phyloP scores from a whole-genome alignment of 2,329 filamentous ascomycete genomes.

The Paecilomyces variotii region DNA sequence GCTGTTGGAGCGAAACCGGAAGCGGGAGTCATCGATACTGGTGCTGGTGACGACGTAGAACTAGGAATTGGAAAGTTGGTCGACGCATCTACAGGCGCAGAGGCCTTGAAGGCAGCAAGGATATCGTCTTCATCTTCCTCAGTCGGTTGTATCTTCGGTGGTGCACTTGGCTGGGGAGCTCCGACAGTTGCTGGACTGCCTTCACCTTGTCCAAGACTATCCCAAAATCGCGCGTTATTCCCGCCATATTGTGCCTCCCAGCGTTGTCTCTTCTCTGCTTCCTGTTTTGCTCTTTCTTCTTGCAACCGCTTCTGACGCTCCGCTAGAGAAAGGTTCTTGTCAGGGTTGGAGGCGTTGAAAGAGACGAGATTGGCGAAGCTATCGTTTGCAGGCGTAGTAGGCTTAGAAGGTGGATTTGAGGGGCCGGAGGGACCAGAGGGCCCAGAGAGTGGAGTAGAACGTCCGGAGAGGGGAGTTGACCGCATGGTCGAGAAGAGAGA shows the following conservation, averaged over 20 bases:
- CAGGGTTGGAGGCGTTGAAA: constrained; percentile 40
- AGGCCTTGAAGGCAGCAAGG: constrained; percentile 53
- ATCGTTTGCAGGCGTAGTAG: constrained; percentile 36
- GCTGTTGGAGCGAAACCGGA: constrained; percentile 7
- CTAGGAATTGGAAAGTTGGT: constrained; percentile 49
- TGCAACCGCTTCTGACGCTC: constrained; percentile 62
- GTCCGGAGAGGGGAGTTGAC: constrained; percentile 32
- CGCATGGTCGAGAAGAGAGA: constrained; percentile 28
- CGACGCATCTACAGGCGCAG: constrained; percentile 51
- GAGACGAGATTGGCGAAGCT: constrained; percentile 60
- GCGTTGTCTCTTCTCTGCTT: constrained; percentile 63
- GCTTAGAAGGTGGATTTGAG: constrained; percentile 31
- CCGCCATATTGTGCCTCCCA: constrained; percentile 70
- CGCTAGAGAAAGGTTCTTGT: constrained; percentile 61
- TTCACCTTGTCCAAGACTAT: constrained; percentile 55
- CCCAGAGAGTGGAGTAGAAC: constrained; percentile 35
- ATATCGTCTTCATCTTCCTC: constrained; percentile 50
- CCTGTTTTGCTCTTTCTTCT: constrained; percentile 67
- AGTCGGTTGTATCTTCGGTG: constrained; percentile 41
- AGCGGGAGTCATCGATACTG: constrained; percentile 9
- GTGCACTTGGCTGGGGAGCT: constrained; percentile 22
- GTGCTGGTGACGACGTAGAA: constrained; percentile 22
- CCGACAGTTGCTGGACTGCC: constrained; percentile 33
- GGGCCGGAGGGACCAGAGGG: constrained; percentile 18
- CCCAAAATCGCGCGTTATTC: constrained; percentile 62